phyloP scores from a whole-genome alignment of 306 rosid genomes.

The Quercus berberidifolia region DNA sequence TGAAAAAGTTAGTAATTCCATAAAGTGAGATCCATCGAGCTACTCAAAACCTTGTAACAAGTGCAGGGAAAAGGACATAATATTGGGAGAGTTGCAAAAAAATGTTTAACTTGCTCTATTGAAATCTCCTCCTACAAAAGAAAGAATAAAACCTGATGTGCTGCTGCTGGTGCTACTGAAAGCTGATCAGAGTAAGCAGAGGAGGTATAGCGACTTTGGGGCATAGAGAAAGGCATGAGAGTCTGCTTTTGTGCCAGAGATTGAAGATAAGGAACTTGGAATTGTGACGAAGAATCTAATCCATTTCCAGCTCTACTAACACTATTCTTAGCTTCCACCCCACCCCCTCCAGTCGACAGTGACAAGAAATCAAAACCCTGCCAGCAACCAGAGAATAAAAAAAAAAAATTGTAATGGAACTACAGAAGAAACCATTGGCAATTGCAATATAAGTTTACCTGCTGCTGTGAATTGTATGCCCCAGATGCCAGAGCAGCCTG shows the following conservation, averaged over 20 bases:
- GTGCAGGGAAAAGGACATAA: neutral
- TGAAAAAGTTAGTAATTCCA: neutral
- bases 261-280: conserved; percentile 50
- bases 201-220: conserved; percentile 39
- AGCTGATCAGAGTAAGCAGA: conserved; percentile 41
- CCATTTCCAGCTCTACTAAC: conserved; percentile 32
- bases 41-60: no score
- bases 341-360: conserved; percentile 45
- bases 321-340: conserved; percentile 30
- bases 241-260: conserved; percentile 42
- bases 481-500: conserved; percentile 12
- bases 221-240: conserved; percentile 34
- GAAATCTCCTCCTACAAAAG: neutral
- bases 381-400: conserved; percentile 21
- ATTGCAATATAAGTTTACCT: conserved; percentile 39
- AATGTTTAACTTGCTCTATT: neutral
- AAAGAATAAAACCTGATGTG: conserved; percentile 51
- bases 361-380: conserved; percentile 67
- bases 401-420: conserved; percentile 10
- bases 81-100: neutral
- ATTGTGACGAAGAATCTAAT: conserved; percentile 37
- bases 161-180: conserved; percentile 27
- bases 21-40: neutral
- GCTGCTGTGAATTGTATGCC: conserved; percentile 38
- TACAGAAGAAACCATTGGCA: neutral